Evolutionary conservation across 1,139 yeast species (phyloP).

Genomic region (Citeromyces siamensis): DNA sequence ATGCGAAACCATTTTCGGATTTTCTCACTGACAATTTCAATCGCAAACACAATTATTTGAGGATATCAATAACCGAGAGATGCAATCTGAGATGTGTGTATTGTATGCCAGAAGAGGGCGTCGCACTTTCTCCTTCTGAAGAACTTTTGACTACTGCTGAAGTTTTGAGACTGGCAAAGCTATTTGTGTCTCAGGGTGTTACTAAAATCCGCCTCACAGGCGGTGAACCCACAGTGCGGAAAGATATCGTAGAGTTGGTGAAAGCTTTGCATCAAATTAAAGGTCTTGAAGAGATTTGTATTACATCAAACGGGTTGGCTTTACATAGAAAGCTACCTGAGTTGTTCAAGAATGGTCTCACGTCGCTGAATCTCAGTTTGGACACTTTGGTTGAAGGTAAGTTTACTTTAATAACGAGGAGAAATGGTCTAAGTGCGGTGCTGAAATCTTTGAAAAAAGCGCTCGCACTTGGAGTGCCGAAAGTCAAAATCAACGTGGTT

Average conservation of each 20-base stretch:
- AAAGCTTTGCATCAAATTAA: slow-evolving; percentile 20
- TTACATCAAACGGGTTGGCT: slow-evolving; percentile 37
- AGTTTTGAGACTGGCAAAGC: slow-evolving; percentile 24
- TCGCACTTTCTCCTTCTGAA: slow-evolving; percentile 27
- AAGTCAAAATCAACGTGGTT: slow-evolving; percentile 33
- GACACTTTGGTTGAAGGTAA: slow-evolving; percentile 38
- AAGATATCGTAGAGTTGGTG: slow-evolving; percentile 30
- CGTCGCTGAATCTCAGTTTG: slow-evolving; percentile 29
- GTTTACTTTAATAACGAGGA: slow-evolving; percentile 30
- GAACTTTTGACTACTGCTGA: slow-evolving; percentile 27
- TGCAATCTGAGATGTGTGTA: slow-evolving; percentile 37
- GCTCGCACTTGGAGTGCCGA: slow-evolving; percentile 26
- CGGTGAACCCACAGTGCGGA: slow-evolving; percentile 40
- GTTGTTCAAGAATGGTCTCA: slow-evolving; percentile 26
- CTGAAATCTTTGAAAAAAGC: slow-evolving; percentile 28
- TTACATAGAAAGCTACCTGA: slow-evolving; percentile 29
- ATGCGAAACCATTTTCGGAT: slow-evolving; percentile 22
- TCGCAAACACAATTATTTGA: slow-evolving; percentile 30
- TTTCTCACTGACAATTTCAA: slow-evolving; percentile 29
- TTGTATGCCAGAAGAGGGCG: slow-evolving; percentile 44
- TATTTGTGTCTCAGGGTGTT: slow-evolving; percentile 33
- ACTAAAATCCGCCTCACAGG: slow-evolving; percentile 36
- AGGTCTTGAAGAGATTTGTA: slow-evolving; percentile 31
- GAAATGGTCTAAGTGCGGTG: slow-evolving; percentile 32
- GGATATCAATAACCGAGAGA: slow-evolving; percentile 36